Evolutionary conservation across 129 eudicot genomes (phyloP), one percentile per base, ranked within the genome.

Genomic region (Silybum marianum): DNA sequence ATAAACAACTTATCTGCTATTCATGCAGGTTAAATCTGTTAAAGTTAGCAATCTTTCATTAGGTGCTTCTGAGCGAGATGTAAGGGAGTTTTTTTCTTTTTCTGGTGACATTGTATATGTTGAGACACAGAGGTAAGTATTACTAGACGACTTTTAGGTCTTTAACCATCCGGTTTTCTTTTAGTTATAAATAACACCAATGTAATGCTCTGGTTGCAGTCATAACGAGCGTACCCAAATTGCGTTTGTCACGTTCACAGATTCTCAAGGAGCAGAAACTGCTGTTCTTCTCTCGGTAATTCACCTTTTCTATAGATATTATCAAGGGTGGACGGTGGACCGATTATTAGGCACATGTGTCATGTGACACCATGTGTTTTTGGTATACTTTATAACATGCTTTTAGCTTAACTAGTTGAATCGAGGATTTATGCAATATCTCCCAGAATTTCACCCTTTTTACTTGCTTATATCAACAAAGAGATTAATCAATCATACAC

Each of bases 271-370:
- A 22, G 97, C 99, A 69, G 97, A 95, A 73, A 95, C 99, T 54
- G 99, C 99, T 25, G 94, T 95, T 83, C 94, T 92, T 72, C 99
- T 95, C 42, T 90, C 99, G 87, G 99, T 95, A 83, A 74, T 77
- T 83, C 11, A 3, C 65, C 77, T 75, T 74, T 39, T 4, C 51
- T 54, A 38, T 87, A 60, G 36, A 65, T 73, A 34, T 60, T 9
- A 60, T 70, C 58, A 40, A 71, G 32, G 68, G 16, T 74, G 51
- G 75, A 66, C n/a, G 51, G 16, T 74, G 51, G 75, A 66, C n/a
- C 54, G 19, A 77, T 10, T 65, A 5, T 65, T 65, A 23, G 26
- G 12, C 74, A 77, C 73, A 74, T 44, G 80, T 74, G 28, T 65
- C 74, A 74, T 44, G 51, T 74, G 80, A 74, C 51, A 65, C 30